Evolutionary conservation across 768 basidiomycete genomes (phyloP).

Genomic region (Thelephora aurantiotincta): DNA sequence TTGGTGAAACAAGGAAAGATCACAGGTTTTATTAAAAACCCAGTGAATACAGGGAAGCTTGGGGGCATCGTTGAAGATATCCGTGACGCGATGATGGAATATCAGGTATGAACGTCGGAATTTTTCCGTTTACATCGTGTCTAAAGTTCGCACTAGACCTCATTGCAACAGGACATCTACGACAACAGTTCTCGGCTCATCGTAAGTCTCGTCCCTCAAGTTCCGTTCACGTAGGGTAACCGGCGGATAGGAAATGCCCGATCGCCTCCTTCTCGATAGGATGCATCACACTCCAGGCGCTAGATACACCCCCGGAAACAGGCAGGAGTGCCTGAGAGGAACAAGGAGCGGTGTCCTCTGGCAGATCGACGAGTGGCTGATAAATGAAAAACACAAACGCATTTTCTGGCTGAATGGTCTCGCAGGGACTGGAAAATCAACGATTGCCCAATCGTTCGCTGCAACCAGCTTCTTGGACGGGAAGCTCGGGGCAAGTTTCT

Average conservation of each 20-base stretch:
- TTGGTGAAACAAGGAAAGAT: neutral
- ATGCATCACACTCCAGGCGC: neutral
- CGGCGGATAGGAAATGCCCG: neutral
- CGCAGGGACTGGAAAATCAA: conserved; percentile 8
- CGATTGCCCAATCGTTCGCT: conserved; percentile 3
- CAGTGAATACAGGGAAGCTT: neutral
- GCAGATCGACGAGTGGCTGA: too few relatives aligned
- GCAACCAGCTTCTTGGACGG: neutral
- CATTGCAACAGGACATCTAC: neutral
- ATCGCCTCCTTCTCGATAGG: neutral
- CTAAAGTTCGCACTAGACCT: neutral
- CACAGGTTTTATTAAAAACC: neutral
- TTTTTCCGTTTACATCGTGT: neutral
- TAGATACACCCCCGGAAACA: neutral
- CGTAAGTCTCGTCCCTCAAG: neutral
- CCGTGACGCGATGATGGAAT: neutral
- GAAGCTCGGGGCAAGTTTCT: conserved; percentile 8
- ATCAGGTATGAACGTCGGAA: neutral
- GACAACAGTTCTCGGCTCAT: neutral
- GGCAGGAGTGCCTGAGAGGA: neutral
- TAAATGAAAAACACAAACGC: too few relatives aligned
- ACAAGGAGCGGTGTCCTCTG: too few relatives aligned
- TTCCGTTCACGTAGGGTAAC: neutral
- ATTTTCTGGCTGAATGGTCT: conserved; percentile 7
- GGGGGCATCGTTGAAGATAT: neutral